Conservation (phyloP, 768 basidiomycete species). For the Serpula lacrymans region DNA sequence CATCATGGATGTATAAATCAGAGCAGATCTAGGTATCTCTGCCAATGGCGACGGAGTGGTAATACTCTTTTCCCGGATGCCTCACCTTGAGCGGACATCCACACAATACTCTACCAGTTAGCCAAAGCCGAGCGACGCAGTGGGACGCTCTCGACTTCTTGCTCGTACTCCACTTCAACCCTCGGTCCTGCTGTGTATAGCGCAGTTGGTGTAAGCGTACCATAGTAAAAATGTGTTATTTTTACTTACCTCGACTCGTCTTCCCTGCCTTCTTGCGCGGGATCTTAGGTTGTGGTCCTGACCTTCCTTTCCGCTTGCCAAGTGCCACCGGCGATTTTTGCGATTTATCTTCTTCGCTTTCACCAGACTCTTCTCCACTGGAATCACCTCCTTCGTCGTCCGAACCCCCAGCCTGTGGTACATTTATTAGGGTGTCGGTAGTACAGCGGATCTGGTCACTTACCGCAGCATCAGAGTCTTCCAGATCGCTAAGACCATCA, state of each 20-base stretch:
- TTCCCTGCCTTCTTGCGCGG: conserved; percentile 56
- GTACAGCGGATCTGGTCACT: conserved; percentile 22
- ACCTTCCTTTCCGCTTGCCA: conserved; percentile 67
- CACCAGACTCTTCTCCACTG: conserved; percentile 36
- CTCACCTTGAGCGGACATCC: too few relatives aligned
- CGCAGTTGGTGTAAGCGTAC: conserved; percentile 5
- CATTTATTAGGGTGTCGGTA: conserved; percentile 21
- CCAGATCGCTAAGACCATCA: conserved; percentile 33
- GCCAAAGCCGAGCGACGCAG: conserved; percentile 49
- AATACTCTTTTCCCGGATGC: too few relatives aligned
- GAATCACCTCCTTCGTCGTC: conserved; percentile 43
- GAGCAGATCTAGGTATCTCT: too few relatives aligned
- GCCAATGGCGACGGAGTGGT: too few relatives aligned
- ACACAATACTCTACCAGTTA: conserved; percentile 60
- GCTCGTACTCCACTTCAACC: conserved; percentile 96
- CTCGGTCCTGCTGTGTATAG: conserved; percentile 58
- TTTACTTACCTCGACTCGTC: conserved; percentile 60
- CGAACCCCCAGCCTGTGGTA: conserved; percentile 29
- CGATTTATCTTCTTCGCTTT: conserved; percentile 34
- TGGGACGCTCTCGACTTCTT: conserved; percentile 74
- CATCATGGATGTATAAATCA: too few relatives aligned
- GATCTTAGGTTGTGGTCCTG: conserved; percentile 37
- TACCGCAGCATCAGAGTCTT: conserved; percentile 66
- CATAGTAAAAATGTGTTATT: conserved; percentile 29
- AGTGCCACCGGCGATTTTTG: conserved; percentile 35